Evolutionary conservation across 176 grass and related monocot genomes (phyloP).

Genomic region (Oryza longistaminata): DNA sequence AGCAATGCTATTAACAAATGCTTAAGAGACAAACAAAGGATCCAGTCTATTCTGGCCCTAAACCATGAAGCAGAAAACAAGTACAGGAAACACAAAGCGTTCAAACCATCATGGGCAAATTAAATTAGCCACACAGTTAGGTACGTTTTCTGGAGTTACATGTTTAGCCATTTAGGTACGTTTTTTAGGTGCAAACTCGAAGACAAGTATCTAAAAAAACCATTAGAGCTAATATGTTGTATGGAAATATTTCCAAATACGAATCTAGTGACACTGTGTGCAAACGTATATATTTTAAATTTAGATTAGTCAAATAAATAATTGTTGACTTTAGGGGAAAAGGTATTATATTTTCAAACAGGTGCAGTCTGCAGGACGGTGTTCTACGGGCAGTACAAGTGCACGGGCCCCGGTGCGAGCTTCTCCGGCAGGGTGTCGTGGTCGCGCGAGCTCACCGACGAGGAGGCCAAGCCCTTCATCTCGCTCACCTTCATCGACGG

Average conservation of each 20-base stretch:
- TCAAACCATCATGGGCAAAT: background rate
- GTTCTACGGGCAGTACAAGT: slow-evolving; percentile 98
- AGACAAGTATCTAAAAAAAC: no score
- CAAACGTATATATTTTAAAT: no score
- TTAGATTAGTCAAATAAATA: no score
- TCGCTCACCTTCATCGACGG: slow-evolving; percentile 85
- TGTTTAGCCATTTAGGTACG: background rate
- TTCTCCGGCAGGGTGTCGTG: slow-evolving; percentile 70
- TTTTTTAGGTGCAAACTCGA: background rate
- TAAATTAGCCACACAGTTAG: background rate
- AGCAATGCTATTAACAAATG: background rate
- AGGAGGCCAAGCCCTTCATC: slow-evolving; percentile 88
- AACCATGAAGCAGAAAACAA: background rate
- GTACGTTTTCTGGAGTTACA: background rate
- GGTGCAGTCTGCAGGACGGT: slow-evolving; percentile 64
- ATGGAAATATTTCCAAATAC: no score
- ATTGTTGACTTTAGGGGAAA: no score
- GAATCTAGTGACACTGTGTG: no score
- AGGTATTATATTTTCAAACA: no score
- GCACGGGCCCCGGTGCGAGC: slow-evolving; percentile 69
- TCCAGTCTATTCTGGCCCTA: background rate
- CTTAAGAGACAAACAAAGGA: background rate
- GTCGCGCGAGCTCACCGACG: slow-evolving; percentile 91
- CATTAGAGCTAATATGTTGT: no score
- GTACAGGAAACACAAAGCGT: background rate